These are phyloP conservation scores for Curvularia lunata DNA, from an alignment of 2,329 filamentous ascomycete species.

Conservation along the genomic window DNA sequence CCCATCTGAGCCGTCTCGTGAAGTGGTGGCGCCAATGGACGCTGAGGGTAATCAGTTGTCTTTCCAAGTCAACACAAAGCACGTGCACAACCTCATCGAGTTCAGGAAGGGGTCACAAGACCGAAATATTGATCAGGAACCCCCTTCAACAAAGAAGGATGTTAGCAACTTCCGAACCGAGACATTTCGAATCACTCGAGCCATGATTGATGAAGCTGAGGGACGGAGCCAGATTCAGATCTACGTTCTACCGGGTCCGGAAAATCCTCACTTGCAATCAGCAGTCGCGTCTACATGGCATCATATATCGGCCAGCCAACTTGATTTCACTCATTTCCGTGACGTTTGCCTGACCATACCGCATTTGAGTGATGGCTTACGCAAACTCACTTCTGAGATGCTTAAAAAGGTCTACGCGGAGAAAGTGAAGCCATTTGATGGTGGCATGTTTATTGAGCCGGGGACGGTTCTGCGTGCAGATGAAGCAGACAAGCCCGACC, in stretches of 20 bases:
- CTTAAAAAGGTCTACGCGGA: slow-evolving; percentile 36
- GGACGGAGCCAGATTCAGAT: slow-evolving; percentile 30
- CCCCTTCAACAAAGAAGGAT: not conserved
- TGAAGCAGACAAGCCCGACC: slow-evolving; percentile 24
- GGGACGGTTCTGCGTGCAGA: slow-evolving; percentile 43
- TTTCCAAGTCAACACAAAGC: slow-evolving; percentile 26
- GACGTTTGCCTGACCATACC: slow-evolving; percentile 31
- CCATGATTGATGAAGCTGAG: slow-evolving; percentile 22
- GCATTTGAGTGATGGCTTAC: slow-evolving; percentile 25
- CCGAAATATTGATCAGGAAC: not conserved
- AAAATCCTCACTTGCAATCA: slow-evolving; percentile 14
- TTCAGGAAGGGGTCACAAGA: not conserved
- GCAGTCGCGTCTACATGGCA: slow-evolving; percentile 34
- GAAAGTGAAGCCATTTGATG: slow-evolving; percentile 31
- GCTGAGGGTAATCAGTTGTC: slow-evolving; percentile 34
- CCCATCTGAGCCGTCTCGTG: not conserved
- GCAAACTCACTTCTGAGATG: slow-evolving; percentile 22
- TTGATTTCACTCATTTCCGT: slow-evolving; percentile 38
- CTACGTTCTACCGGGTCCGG: slow-evolving; percentile 30
- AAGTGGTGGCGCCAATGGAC: slow-evolving; percentile 23
- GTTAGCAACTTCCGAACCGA: slow-evolving; percentile 24
- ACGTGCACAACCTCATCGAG: not conserved
- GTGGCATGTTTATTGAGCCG: slow-evolving; percentile 44
- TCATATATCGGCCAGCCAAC: slow-evolving; percentile 28
- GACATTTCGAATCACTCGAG: slow-evolving; percentile 36